phyloP scores from a whole-genome alignment of 1,284 basidiomycete species.

The Cryptococcus sp. region DNA sequence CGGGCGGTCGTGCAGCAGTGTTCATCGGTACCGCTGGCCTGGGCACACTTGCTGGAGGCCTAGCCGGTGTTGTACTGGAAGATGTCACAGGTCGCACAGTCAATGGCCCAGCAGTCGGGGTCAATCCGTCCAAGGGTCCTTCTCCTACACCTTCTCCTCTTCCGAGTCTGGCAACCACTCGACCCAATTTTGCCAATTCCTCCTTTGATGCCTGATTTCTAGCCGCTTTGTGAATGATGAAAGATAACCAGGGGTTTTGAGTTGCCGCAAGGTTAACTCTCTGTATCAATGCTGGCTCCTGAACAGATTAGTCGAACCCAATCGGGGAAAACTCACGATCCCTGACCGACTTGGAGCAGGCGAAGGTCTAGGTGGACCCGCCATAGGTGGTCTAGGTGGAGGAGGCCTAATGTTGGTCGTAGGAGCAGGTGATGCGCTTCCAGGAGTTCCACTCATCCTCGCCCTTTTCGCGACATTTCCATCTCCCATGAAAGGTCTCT shows the following conservation, averaged over 20 bases:
- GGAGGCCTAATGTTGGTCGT: neutral
- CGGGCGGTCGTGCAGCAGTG: neutral
- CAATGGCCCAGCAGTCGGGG: neutral
- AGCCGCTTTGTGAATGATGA: conserved; percentile 45
- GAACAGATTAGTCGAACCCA: conserved; percentile 4
- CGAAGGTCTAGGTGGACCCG: neutral
- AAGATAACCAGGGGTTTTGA: conserved; percentile 36
- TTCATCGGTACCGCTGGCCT: neutral
- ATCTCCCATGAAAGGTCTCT: neutral
- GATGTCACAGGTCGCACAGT: neutral
- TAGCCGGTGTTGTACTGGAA: neutral
- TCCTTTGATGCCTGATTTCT: conserved; percentile 37
- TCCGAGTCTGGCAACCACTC: conserved; percentile 33
- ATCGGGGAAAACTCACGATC: neutral
- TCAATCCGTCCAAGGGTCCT: conserved; percentile 4
- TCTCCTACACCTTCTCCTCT: conserved; percentile 28
- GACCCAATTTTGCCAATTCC: conserved; percentile 38
- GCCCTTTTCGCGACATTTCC: neutral
- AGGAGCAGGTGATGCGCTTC: neutral
- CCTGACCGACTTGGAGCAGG: conserved; percentile 5
- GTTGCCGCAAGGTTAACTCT: conserved; percentile 41
- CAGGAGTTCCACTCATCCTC: neutral
- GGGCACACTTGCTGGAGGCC: neutral
- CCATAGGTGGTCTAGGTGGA: neutral
- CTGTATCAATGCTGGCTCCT: conserved; percentile 30